phyloP scores from a whole-genome alignment of 306 rosid genomes.

The Myrica gale region DNA sequence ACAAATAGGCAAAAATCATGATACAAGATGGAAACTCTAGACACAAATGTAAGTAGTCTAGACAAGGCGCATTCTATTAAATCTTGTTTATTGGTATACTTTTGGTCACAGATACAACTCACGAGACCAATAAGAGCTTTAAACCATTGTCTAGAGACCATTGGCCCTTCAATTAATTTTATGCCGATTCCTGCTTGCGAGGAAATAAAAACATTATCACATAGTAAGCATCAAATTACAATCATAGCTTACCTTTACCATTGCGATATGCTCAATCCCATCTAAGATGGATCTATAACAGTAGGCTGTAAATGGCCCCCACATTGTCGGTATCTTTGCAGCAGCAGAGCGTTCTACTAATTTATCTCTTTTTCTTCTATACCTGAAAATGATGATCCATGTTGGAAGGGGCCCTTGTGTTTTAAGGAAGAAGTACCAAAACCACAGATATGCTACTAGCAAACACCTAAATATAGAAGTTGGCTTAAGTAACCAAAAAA shows the following conservation, averaged over 20 bases:
- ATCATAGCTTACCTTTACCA: slow-evolving; percentile 76
- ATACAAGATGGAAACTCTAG: neutral
- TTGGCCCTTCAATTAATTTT: neutral
- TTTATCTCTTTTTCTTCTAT: slow-evolving; percentile 86
- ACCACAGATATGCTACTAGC: slow-evolving; percentile 14
- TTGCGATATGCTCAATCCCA: slow-evolving; percentile 94
- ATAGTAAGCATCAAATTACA: neutral
- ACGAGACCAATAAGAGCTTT: neutral
- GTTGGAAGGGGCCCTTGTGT: slow-evolving; percentile 14
- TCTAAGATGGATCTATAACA: slow-evolving; percentile 79
- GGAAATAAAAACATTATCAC: neutral
- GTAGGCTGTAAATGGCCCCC: slow-evolving; percentile 88
- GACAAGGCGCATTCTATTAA: neutral
- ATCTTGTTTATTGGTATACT: neutral
- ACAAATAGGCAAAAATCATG: neutral
- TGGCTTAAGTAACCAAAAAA: neutral
- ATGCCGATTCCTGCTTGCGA: neutral
- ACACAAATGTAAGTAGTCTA: neutral
- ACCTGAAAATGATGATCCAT: slow-evolving; percentile 46
- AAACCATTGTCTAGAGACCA: neutral
- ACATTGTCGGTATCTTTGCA: slow-evolving; percentile 89
- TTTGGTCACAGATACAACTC: neutral
- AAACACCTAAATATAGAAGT: neutral
- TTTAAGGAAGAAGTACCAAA: slow-evolving; percentile 19
- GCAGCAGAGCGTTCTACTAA: slow-evolving; percentile 57